Evolutionary conservation across 2,329 filamentous ascomycete genomes (phyloP).

Genomic region (Aspergillus quadrilineatus): DNA sequence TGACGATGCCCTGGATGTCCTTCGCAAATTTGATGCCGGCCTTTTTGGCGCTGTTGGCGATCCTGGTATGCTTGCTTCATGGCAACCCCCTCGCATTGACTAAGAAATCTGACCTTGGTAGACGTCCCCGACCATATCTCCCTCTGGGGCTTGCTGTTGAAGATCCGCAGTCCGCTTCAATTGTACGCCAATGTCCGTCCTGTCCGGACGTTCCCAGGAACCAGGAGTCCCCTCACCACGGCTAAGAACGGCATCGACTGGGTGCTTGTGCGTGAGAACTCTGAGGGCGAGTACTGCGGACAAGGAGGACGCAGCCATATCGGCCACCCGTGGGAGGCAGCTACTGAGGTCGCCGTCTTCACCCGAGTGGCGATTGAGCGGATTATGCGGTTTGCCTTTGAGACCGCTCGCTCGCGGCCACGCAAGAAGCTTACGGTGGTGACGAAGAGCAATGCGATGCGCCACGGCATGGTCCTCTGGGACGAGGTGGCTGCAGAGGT

Average conservation of each 20-base stretch:
- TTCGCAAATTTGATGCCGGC: slow-evolving; percentile 55
- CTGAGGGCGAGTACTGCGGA: slow-evolving; percentile 56
- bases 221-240: slow-evolving; percentile 51
- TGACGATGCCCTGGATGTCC: slow-evolving; percentile 49
- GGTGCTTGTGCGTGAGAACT: slow-evolving; percentile 57
- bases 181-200: slow-evolving; percentile 60
- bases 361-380: slow-evolving; percentile 53
- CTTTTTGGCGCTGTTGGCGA: slow-evolving; percentile 62
- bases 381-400: slow-evolving; percentile 55
- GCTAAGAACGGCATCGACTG: slow-evolving; percentile 54
- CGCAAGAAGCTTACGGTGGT: slow-evolving; percentile 54
- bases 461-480: slow-evolving; percentile 59
- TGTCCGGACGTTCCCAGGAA: slow-evolving; percentile 51
- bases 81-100: background rate
- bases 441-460: slow-evolving; percentile 57
- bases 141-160: slow-evolving; percentile 56
- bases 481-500: slow-evolving; percentile 53
- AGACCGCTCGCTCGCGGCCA: slow-evolving; percentile 49
- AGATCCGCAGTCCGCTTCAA: slow-evolving; percentile 56
- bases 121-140: slow-evolving; percentile 59
- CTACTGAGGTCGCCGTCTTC: slow-evolving; percentile 56
- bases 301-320: slow-evolving; percentile 55
- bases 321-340: slow-evolving; percentile 52
- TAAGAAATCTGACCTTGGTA: slow-evolving; percentile 15
- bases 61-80: slow-evolving; percentile 42